phyloP scores from a whole-genome alignment of 2,329 filamentous ascomycete species.

The Graphilbum fragrans region DNA sequence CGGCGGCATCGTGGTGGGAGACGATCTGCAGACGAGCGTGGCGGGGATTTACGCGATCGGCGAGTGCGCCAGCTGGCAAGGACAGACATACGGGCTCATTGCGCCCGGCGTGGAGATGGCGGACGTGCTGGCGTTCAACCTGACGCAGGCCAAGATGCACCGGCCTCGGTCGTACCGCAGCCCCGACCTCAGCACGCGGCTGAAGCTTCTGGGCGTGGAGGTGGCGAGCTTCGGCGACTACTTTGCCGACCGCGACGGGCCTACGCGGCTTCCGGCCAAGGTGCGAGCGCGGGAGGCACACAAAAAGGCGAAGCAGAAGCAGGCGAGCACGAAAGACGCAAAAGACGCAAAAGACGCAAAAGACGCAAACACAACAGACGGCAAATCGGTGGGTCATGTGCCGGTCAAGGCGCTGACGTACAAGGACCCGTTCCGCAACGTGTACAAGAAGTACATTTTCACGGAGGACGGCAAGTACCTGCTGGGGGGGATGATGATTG shows the following conservation, averaged over 20 bases:
- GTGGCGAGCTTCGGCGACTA: conserved; percentile 91
- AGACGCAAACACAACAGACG: too few species aligned
- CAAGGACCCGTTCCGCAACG: conserved; percentile 73
- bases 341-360: too few species aligned
- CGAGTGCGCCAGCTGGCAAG: conserved; percentile 83
- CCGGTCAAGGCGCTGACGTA: conserved; percentile 77
- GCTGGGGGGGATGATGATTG: conserved; percentile 95
- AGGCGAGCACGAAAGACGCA: conserved; percentile 37
- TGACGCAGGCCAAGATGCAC: conserved; percentile 70
- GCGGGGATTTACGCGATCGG: conserved; percentile 75
- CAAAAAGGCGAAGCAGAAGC: conserved; percentile 32
- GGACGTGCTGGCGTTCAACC: conserved; percentile 80
- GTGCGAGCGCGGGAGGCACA: conserved; percentile 23
- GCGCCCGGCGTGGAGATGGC: conserved; percentile 89
- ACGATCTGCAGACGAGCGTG: conserved; percentile 55
- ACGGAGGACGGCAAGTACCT: conserved; percentile 82
- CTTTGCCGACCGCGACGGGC: conserved; percentile 79
- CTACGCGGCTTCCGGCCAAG: conserved; percentile 54
- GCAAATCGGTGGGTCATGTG: too few species aligned
- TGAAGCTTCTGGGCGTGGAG: conserved; percentile 81
- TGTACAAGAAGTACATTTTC: conserved; percentile 93
- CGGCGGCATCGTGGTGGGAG: conserved; percentile 62
- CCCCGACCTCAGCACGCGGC: conserved; percentile 81
- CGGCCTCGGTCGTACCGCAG: conserved; percentile 33
- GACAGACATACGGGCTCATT: conserved; percentile 78